Evolutionary conservation across 352 stramenopile species (phyloP).

Genomic region (Pythium scleroteichum): DNA sequence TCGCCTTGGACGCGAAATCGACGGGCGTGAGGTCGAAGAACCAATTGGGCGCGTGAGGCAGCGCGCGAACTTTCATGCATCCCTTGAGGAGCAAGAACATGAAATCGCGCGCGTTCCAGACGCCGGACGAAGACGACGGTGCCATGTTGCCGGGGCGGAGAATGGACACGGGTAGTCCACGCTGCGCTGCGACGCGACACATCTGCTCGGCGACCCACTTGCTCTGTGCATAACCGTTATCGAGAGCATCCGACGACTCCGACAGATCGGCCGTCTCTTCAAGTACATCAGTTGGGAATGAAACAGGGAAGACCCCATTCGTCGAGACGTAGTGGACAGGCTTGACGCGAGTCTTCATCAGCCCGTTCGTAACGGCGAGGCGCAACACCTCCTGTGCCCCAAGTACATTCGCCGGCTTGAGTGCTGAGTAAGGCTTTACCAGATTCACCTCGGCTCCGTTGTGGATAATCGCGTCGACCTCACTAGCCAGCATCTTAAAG

Average conservation of each 20-base stretch:
- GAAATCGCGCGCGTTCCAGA: constrained; percentile 90
- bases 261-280: constrained; percentile 57
- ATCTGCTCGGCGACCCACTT: constrained; percentile 93
- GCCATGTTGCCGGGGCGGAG: constrained; percentile 91
- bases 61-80: constrained; percentile 58
- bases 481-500: constrained; percentile 88
- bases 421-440: constrained; percentile 87
- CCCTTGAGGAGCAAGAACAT: constrained; percentile 88
- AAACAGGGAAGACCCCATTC: constrained; percentile 88
- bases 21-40: constrained; percentile 92
- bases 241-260: constrained; percentile 57
- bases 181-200: constrained; percentile 71
- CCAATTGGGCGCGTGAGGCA: constrained; percentile 70
- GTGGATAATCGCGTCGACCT: constrained; percentile 90
- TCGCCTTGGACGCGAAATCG: constrained; percentile 87
- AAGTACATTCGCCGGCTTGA: constrained; percentile 89
- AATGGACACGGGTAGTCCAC: constrained; percentile 84
- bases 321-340: constrained; percentile 90
- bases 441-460: constrained; percentile 92
- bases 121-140: constrained; percentile 50
- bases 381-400: constrained; percentile 89
- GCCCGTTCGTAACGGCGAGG: constrained; percentile 79
- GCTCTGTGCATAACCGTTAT: constrained; percentile 87
- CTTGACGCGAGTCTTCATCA: constrained; percentile 80
- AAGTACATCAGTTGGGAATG: constrained; percentile 32